Conservation (phyloP, 2,329 filamentous ascomycete species). For the Dactylellina sp. region DNA sequence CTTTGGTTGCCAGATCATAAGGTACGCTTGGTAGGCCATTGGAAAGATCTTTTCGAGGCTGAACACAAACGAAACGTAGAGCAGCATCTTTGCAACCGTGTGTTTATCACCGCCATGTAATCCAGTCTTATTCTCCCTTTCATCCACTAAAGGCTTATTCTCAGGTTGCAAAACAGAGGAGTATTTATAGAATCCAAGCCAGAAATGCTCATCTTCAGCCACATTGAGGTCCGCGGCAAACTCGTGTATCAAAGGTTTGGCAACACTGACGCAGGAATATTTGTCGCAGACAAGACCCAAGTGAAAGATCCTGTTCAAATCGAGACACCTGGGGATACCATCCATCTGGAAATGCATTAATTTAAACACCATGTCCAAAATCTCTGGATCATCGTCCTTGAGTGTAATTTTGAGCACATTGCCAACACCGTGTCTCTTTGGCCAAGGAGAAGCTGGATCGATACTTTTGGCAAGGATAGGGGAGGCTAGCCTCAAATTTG, state of each 20-base stretch:
- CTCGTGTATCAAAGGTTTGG: conserved; percentile 41
- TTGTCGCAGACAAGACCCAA: conserved; percentile 41
- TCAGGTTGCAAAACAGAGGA: conserved; percentile 17
- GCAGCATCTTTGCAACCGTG: conserved; percentile 38
- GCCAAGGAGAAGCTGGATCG: conserved; percentile 41
- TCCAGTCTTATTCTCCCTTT: conserved; percentile 7
- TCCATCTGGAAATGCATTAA: conserved; percentile 48
- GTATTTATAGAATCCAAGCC: conserved; percentile 36
- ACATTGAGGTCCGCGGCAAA: conserved; percentile 19
- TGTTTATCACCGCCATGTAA: conserved; percentile 26
- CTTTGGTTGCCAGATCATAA: conserved; percentile 52
- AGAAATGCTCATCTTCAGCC: conserved; percentile 33
- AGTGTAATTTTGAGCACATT: conserved; percentile 9
- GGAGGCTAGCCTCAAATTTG: conserved; percentile 40
- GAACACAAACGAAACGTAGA: conserved; percentile 47
- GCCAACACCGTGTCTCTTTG: conserved; percentile 13
- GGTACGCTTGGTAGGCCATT: conserved; percentile 28
- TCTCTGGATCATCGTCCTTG: conserved; percentile 36
- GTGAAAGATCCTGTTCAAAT: conserved; percentile 30
- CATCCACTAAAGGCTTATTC: background rate
- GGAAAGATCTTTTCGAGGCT: conserved; percentile 41
- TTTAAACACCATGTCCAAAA: conserved; percentile 27
- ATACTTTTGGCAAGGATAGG: conserved; percentile 43
- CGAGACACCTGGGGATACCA: conserved; percentile 19
- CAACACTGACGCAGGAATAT: conserved; percentile 47